phyloP scores from a whole-genome alignment of 2,329 filamentous ascomycete genomes.

The Clonostachys byssicola region DNA sequence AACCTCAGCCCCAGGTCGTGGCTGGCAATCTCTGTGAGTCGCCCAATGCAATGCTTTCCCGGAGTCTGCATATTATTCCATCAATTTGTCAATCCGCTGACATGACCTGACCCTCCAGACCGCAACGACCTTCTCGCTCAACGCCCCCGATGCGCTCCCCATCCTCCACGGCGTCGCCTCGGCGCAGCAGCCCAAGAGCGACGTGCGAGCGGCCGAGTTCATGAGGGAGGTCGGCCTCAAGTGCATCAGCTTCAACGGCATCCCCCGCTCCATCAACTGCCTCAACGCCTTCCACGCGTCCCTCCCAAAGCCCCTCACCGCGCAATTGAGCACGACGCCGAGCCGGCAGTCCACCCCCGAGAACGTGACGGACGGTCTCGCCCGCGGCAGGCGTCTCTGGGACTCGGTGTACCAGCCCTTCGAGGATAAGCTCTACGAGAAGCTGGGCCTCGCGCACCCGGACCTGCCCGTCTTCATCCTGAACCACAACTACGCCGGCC shows the following conservation, averaged over 20 bases:
- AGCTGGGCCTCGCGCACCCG: constrained; percentile 72
- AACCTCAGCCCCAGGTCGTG: constrained; percentile 61
- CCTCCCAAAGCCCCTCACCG: constrained; percentile 52
- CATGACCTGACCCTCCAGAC: constrained; percentile 40
- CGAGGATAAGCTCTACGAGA: constrained; percentile 64
- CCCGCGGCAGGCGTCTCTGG: constrained; percentile 66
- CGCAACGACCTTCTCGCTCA: constrained; percentile 80
- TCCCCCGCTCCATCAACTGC: constrained; percentile 80
- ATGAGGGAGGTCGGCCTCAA: constrained; percentile 74
- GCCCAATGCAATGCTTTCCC: not conserved
- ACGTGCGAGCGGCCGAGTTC: constrained; percentile 57
- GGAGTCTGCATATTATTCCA: no score
- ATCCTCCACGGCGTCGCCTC: constrained; percentile 53
- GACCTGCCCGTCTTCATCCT: constrained; percentile 80
- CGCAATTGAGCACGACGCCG: constrained; percentile 48
- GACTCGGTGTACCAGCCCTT: constrained; percentile 73
- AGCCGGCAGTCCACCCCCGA: constrained; percentile 46
- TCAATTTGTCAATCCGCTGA: no score
- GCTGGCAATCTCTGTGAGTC: constrained; percentile 58
- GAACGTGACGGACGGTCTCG: constrained; percentile 50
- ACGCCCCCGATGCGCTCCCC: constrained; percentile 72
- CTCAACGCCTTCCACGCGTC: constrained; percentile 66
- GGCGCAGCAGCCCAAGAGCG: constrained; percentile 7
- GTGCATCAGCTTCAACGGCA: constrained; percentile 77
- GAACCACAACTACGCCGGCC: constrained; percentile 66